Percentiles rank a stretch among this genome's conserved stretches.
Conservation (phyloP, 2,329 filamentous ascomycete species). For the Scytalidium lignicola region DNA sequence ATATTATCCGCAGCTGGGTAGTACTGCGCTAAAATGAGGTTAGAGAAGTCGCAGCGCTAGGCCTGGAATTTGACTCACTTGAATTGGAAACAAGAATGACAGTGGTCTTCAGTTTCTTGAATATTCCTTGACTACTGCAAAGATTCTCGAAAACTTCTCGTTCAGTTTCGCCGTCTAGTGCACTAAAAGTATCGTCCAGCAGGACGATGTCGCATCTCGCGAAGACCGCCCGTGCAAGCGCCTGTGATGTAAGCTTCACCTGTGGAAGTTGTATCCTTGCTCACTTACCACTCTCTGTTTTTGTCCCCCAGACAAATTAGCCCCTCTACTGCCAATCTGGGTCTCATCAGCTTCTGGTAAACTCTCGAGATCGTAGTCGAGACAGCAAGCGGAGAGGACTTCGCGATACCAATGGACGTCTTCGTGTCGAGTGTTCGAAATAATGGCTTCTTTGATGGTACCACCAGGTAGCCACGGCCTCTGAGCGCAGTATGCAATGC, state of each 20-base stretch:
- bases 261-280: no score
- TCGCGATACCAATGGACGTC: conserved; percentile 27
- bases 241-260: conserved; percentile 10
- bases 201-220: conserved; percentile 33
- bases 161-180: conserved; percentile 39
- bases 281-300: conserved; percentile 34
- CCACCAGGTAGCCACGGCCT: conserved; percentile 38
- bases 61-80: conserved; percentile 21
- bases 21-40: conserved; percentile 26
- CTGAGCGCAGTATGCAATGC: conserved; percentile 37
- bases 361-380: conserved; percentile 20
- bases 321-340: conserved; percentile 35
- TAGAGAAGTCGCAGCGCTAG: neutral
- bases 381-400: conserved; percentile 21
- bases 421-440: conserved; percentile 10
- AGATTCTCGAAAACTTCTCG: conserved; percentile 36
- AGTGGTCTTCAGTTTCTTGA: conserved; percentile 32
- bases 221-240: conserved; percentile 43
- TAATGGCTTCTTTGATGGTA: conserved; percentile 30
- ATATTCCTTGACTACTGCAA: conserved; percentile 35
- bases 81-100: conserved; percentile 40
- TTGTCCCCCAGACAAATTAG: conserved; percentile 40
- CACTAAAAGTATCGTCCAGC: conserved; percentile 43
- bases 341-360: conserved; percentile 33
- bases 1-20: conserved; percentile 36